Conservation (phyloP, 345 rosid genomes). For the Arabidopsis arenosa region DNA sequence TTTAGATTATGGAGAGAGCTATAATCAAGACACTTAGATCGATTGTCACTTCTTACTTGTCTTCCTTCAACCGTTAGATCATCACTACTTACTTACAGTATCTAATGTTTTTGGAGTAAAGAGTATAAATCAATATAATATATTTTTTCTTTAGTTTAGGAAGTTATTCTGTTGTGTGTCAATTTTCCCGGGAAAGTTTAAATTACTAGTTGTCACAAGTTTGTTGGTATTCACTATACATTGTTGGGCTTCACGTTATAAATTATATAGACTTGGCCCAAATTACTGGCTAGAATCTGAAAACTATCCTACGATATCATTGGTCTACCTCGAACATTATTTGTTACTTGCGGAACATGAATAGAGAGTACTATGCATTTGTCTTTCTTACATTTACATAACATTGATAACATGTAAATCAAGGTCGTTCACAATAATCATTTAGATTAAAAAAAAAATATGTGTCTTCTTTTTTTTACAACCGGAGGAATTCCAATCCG, state of each 20-base stretch:
- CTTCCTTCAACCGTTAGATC: neutral
- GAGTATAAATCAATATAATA: neutral
- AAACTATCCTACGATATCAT: too few species aligned
- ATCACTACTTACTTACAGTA: constrained; percentile 1
- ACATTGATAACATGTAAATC: too few species aligned
- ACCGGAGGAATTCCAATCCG: too few species aligned
- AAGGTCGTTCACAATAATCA: too few species aligned
- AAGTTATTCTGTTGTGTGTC: neutral
- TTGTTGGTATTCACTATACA: neutral
- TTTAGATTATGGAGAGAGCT: constrained; percentile 50
- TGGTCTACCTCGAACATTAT: too few species aligned
- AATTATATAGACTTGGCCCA: neutral
- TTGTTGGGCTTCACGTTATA: neutral
- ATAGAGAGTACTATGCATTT: too few species aligned
- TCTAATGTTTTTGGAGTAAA: neutral
- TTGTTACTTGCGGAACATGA: too few species aligned
- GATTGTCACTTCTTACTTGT: neutral
- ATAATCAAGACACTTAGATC: constrained; percentile 19
- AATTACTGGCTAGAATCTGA: too few species aligned
- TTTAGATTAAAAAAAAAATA: too few species aligned
- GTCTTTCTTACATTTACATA: too few species aligned
- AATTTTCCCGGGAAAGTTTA: constrained; percentile 14
- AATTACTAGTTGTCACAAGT: constrained; percentile 4
- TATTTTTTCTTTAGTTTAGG: too few species aligned
- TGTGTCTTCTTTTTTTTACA: too few species aligned